phyloP scores from a whole-genome alignment of 2,329 filamentous ascomycete genomes.

The Trichophyton mentagrophytes region DNA sequence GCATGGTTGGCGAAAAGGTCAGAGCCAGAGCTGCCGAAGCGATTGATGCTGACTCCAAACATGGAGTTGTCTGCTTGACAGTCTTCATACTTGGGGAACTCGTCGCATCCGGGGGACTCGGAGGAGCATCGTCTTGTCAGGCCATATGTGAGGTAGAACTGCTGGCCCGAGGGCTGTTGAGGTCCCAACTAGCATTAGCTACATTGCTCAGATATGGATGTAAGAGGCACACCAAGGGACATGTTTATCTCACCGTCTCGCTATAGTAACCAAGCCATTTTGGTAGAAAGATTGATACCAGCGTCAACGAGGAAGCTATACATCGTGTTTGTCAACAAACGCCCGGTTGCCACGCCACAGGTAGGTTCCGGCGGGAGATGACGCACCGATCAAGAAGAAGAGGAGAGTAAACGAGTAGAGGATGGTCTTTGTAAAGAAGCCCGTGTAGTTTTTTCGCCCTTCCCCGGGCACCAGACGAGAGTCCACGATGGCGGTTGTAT shows the following conservation, averaged over 20 bases:
- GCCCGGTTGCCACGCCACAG: neutral
- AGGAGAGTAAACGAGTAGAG: conserved; percentile 35
- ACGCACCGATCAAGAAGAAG: conserved; percentile 33
- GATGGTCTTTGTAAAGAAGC: conserved; percentile 37
- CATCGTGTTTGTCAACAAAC: neutral
- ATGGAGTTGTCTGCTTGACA: conserved; percentile 35
- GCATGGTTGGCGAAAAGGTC: neutral
- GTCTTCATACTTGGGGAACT: conserved; percentile 55
- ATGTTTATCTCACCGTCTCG: conserved; percentile 25
- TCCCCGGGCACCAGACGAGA: conserved; percentile 33
- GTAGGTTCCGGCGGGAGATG: neutral
- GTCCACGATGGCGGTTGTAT: conserved; percentile 22
- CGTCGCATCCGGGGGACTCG: conserved; percentile 41
- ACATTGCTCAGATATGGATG: neutral
- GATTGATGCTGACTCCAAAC: conserved; percentile 32
- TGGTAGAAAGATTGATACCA: conserved; percentile 35
- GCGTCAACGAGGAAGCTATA: conserved; percentile 33
- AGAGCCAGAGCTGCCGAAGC: neutral
- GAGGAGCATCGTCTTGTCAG: conserved; percentile 71
- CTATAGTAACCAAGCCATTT: conserved; percentile 38
- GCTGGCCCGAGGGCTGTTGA: conserved; percentile 21
- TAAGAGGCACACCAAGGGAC: neutral
- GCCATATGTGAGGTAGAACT: conserved; percentile 56
- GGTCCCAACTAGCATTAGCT: neutral
- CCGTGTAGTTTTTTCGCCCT: conserved; percentile 34